A percentile compares a stretch with the other conserved stretches of the same genome.
Evolutionary conservation across 1,284 basidiomycete genomes (phyloP).

Genomic region (Cryptococcus floricola): DNA sequence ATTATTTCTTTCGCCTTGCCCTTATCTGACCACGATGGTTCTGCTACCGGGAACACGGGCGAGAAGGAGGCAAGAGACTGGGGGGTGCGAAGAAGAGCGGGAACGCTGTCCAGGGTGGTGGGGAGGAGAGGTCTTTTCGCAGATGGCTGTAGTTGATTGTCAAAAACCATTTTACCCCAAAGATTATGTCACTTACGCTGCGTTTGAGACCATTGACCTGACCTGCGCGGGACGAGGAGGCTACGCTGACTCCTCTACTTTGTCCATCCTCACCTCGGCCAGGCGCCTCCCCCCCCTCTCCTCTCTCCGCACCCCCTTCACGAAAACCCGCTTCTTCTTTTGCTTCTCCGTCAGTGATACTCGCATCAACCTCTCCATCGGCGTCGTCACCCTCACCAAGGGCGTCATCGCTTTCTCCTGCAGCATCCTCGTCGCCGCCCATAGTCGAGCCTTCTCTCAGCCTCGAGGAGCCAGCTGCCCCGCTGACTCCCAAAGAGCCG

Average conservation of each 20-base stretch:
- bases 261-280: background rate
- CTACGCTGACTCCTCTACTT: slow-evolving; percentile 4
- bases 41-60: slow-evolving; percentile 31
- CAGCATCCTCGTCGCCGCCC: slow-evolving; percentile 39
- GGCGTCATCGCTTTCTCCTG: slow-evolving; percentile 40
- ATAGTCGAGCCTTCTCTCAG: background rate
- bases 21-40: slow-evolving; percentile 41
- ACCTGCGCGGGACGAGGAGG: slow-evolving; percentile 9
- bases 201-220: slow-evolving; percentile 5
- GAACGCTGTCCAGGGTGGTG: slow-evolving; percentile 41
- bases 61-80: slow-evolving; percentile 54
- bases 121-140: slow-evolving; percentile 41
- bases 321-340: slow-evolving; percentile 4
- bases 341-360: slow-evolving; percentile 7
- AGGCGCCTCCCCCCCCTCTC: slow-evolving; percentile 3
- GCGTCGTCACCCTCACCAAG: slow-evolving; percentile 19
- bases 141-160: slow-evolving; percentile 20
- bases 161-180: background rate
- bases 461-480: background rate
- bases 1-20: slow-evolving; percentile 42
- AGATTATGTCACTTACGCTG: slow-evolving; percentile 4
- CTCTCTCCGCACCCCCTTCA: slow-evolving; percentile 7
- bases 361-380: slow-evolving; percentile 16
- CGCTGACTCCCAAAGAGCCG: background rate
- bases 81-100: slow-evolving; percentile 63